These are phyloP conservation scores for Flaveria robusta DNA, from an alignment of 129 eudicot species.

Conservation along the genomic window DNA sequence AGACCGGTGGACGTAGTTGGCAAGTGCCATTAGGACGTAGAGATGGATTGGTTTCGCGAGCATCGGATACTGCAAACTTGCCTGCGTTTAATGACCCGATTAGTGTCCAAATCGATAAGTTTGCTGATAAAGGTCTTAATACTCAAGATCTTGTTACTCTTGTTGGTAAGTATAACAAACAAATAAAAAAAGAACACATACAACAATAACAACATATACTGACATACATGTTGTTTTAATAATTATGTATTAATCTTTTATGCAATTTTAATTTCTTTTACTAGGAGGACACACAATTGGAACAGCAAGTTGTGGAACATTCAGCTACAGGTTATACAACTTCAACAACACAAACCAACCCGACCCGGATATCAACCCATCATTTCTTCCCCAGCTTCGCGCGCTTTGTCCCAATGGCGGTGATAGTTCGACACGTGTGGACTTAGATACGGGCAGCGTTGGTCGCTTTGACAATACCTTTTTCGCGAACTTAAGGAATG, in stretches of 20 bases:
- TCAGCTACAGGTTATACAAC: slow-evolving; percentile 65
- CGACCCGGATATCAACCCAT: slow-evolving; percentile 50
- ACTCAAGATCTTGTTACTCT: slow-evolving; percentile 69
- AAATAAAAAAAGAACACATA: not conserved
- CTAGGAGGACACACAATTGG: slow-evolving; percentile 84
- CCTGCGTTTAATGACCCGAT: slow-evolving; percentile 54
- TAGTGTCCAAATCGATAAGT: slow-evolving; percentile 43
- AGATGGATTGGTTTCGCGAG: slow-evolving; percentile 69
- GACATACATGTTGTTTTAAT: not conserved
- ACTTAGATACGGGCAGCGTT: slow-evolving; percentile 50
- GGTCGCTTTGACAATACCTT: slow-evolving; percentile 42
- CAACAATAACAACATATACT: too few species aligned
- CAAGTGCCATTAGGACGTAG: slow-evolving; percentile 63
- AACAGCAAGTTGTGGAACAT: slow-evolving; percentile 52
- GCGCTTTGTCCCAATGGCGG: slow-evolving; percentile 54
- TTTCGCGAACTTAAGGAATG: slow-evolving; percentile 46
- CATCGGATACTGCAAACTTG: slow-evolving; percentile 52
- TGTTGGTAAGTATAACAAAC: slow-evolving; percentile 52
- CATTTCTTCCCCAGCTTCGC: slow-evolving; percentile 49
- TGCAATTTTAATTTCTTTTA: not conserved
- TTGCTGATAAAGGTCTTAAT: slow-evolving; percentile 50
- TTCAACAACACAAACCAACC: slow-evolving; percentile 42
- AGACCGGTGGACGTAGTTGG: slow-evolving; percentile 60
- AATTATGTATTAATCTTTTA: not conserved
- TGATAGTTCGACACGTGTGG: slow-evolving; percentile 40